Evolutionary conservation across 768 basidiomycete genomes (phyloP).

Genomic region (Kwoniella newhampshirensis): DNA sequence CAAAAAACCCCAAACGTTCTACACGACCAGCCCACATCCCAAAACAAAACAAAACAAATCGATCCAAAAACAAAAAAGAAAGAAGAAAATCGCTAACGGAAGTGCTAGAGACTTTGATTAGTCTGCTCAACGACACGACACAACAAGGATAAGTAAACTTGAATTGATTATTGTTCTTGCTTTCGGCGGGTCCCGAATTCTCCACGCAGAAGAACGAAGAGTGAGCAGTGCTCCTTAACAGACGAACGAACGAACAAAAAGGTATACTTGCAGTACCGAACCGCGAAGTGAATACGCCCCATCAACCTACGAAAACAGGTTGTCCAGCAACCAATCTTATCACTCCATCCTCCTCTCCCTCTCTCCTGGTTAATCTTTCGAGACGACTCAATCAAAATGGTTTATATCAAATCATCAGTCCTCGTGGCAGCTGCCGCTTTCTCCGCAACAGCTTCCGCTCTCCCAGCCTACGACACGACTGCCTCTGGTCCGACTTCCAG

Average conservation of each 20-base stretch:
- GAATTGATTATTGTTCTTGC: background rate
- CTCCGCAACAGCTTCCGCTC: conserved; percentile 12
- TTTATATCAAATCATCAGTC: conserved; percentile 22
- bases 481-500: background rate
- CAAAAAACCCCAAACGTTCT: conserved; percentile 1
- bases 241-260: too few relatives aligned
- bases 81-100: background rate
- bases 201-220: background rate
- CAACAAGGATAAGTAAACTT: conserved; percentile 3
- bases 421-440: conserved; percentile 18
- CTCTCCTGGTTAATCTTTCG: background rate
- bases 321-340: background rate
- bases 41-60: conserved; percentile 4
- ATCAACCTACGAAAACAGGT: conserved; percentile 8
- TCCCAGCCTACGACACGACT: conserved; percentile 5
- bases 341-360: conserved; percentile 5
- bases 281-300: background rate
- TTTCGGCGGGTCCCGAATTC: conserved; percentile 21
- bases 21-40: conserved; percentile 4
- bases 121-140: conserved; percentile 11
- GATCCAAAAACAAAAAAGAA: background rate
- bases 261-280: background rate
- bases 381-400: conserved; percentile 14
- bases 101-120: background rate
- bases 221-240: conserved; percentile 19